phyloP scores from a whole-genome alignment of 495 filamentous ascomycete species.

The Penicillium soppii region DNA sequence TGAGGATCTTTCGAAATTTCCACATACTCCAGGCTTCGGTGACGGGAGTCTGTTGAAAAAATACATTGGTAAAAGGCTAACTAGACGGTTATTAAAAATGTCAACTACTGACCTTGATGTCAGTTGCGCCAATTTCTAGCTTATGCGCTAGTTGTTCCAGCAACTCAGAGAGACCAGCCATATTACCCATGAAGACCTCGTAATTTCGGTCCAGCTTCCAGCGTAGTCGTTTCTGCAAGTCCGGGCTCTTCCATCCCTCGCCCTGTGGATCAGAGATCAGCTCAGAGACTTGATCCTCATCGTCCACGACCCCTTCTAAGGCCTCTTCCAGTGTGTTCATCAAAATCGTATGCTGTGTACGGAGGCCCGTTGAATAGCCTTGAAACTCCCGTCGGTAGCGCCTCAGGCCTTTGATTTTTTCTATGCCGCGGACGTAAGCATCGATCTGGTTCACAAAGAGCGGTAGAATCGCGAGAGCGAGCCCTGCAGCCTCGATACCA shows the following conservation, averaged over 20 bases:
- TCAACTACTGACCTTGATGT: not conserved
- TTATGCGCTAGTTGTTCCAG: not conserved
- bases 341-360: conserved; percentile 18
- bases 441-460: conserved; percentile 27
- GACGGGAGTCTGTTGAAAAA: not conserved
- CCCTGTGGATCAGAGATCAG: conserved; percentile 13
- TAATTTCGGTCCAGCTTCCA: conserved; percentile 16
- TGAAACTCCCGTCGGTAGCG: conserved; percentile 21
- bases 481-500: conserved; percentile 25
- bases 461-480: conserved; percentile 27
- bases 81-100: not conserved
- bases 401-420: conserved; percentile 16
- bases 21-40: not conserved
- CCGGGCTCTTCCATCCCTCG: conserved; percentile 6
- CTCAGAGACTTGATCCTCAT: conserved; percentile 8
- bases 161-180: not conserved
- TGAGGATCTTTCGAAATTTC: conserved; percentile 5
- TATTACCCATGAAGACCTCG: conserved; percentile 6
- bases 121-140: not conserved
- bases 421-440: conserved; percentile 22
- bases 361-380: conserved; percentile 11
- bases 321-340: conserved; percentile 25
- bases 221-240: conserved; percentile 5
- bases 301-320: conserved; percentile 20
- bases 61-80: not conserved